A percentile compares a stretch with the other conserved stretches of the same genome.
These are phyloP conservation scores for Cicer judaicum DNA, from an alignment of 306 rosid species.

Conservation along the genomic window DNA sequence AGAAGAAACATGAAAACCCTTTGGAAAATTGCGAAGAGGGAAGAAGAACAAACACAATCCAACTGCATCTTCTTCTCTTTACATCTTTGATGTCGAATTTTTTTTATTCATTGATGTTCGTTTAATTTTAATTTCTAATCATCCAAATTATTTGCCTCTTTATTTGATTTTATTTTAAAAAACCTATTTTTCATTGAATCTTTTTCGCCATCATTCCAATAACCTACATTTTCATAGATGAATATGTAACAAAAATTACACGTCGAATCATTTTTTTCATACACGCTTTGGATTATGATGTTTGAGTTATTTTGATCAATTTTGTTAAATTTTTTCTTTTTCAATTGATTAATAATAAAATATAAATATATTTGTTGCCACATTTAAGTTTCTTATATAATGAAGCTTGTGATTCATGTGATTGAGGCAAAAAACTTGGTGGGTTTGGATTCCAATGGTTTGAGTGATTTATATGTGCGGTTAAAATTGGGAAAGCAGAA, in stretches of 20 bases:
- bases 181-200: background rate
- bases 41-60: too few species aligned
- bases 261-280: slow-evolving; percentile 3
- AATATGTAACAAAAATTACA: background rate
- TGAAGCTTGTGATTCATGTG: slow-evolving; percentile 85
- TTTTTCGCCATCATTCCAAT: slow-evolving; percentile 6
- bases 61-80: too few species aligned
- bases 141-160: too few species aligned
- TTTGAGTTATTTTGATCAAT: slow-evolving; percentile 21
- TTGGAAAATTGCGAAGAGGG: too few species aligned
- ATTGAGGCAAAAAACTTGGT: slow-evolving; percentile 78
- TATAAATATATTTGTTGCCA: background rate
- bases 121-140: too few species aligned
- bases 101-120: too few species aligned
- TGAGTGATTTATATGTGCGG: slow-evolving; percentile 76
- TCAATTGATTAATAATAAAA: background rate
- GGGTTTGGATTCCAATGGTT: slow-evolving; percentile 63
- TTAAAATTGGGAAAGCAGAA: slow-evolving; percentile 81
- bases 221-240: slow-evolving; percentile 10
- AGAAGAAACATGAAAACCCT: too few species aligned
- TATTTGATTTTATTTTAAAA: background rate
- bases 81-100: too few species aligned
- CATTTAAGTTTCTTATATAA: slow-evolving; percentile 35
- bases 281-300: slow-evolving; percentile 36
- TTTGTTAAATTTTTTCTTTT: slow-evolving; percentile 11